phyloP scores from a whole-genome alignment of 2,329 filamentous ascomycete species.

The Fusarium newnesense region DNA sequence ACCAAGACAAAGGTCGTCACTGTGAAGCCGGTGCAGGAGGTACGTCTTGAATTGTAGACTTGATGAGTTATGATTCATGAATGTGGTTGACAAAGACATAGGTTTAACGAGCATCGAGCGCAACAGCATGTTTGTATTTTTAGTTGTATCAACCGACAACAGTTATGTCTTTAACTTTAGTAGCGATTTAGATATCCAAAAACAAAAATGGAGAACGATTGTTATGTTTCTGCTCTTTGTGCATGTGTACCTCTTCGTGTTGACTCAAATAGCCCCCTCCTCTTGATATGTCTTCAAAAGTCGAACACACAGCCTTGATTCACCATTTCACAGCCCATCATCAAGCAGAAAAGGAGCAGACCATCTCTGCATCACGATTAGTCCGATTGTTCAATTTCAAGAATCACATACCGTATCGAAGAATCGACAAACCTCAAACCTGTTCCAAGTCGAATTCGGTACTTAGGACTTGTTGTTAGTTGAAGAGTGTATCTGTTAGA shows the following conservation, averaged over 20 bases:
- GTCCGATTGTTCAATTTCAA: rapidly evolving
- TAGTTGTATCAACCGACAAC: not conserved
- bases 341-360: slow-evolving; percentile 6
- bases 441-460: slow-evolving; percentile 22
- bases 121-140: not conserved
- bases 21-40: slow-evolving; percentile 46
- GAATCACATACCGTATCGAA: slow-evolving; percentile 9
- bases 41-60: slow-evolving; percentile 14
- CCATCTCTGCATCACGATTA: not conserved
- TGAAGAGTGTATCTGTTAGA: slow-evolving; percentile 15
- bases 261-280: too few relatives aligned
- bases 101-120: slow-evolving; percentile 1
- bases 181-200: not conserved
- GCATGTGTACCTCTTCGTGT: not conserved
- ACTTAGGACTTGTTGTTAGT: slow-evolving; percentile 22
- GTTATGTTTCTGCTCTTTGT: not conserved
- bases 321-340: not conserved
- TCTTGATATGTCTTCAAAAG: not conserved
- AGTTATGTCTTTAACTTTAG: not conserved
- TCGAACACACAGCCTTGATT: not conserved
- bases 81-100: slow-evolving; percentile 4
- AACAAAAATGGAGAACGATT: not conserved
- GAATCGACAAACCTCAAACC: slow-evolving; percentile 29
- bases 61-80: not conserved
- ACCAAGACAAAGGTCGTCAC: slow-evolving; percentile 56